These are phyloP conservation scores for Dovyalis caffra DNA, from an alignment of 345 rosid species.

Conservation along the genomic window DNA sequence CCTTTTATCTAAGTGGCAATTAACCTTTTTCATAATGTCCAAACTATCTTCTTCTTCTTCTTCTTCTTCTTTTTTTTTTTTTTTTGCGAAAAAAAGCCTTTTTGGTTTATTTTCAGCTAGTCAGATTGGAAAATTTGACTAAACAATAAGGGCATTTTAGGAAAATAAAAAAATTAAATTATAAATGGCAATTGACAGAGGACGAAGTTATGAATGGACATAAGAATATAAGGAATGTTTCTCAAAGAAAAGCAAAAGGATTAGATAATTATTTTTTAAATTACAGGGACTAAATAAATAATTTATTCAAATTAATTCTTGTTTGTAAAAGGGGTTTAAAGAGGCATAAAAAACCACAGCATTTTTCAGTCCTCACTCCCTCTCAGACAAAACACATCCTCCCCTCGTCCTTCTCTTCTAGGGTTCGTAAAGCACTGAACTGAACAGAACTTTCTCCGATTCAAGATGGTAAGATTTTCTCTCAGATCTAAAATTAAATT, in stretches of 20 bases:
- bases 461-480: constrained; percentile 12
- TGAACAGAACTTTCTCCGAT: neutral
- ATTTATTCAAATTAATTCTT: neutral
- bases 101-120: no score
- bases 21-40: no score
- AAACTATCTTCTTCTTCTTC: no score
- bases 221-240: neutral
- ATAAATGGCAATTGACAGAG: no score
- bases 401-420: neutral
- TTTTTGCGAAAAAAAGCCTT: no score
- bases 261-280: neutral
- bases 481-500: neutral
- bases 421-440: neutral
- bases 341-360: neutral
- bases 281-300: neutral
- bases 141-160: no score
- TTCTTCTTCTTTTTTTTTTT: no score
- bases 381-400: neutral
- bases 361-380: neutral
- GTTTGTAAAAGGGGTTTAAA: neutral
- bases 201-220: no score
- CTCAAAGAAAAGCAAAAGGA: neutral
- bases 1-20: no score
- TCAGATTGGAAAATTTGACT: no score
- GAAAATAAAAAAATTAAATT: no score